Evolutionary conservation across 2,329 filamentous ascomycete species (phyloP).

Genomic region (Phialophora verrucosa): DNA sequence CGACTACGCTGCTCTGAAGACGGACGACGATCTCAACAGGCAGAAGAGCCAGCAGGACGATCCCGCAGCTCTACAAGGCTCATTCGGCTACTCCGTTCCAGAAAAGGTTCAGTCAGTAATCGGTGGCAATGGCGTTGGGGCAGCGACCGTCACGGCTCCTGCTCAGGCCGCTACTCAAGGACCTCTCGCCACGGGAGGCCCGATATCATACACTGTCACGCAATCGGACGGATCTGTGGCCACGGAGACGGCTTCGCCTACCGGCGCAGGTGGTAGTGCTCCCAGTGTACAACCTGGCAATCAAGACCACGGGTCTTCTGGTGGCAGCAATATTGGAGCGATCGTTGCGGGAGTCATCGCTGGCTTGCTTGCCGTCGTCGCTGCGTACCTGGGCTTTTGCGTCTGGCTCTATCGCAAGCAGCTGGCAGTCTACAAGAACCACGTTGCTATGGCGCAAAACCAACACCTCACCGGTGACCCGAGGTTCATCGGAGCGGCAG

Average conservation of each 20-base stretch:
- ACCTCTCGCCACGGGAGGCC: constrained; percentile 71
- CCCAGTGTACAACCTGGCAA: constrained; percentile 1
- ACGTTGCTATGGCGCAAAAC: constrained; percentile 69
- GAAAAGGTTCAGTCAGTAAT: constrained; percentile 67
- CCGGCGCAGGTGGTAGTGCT: constrained; percentile 49
- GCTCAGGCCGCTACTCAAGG: constrained; percentile 68
- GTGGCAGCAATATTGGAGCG: constrained; percentile 57
- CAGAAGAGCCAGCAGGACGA: constrained; percentile 60
- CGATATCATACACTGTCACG: constrained; percentile 71
- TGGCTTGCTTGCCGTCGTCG: constrained; percentile 67
- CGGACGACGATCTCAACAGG: constrained; percentile 53
- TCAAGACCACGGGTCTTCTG: constrained; percentile 29
- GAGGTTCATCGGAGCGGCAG: constrained; percentile 27
- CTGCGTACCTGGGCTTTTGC: constrained; percentile 76
- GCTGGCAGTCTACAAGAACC: constrained; percentile 70
- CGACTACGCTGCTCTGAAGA: constrained; percentile 69
- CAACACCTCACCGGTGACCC: constrained; percentile 55
- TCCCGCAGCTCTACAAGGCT: constrained; percentile 63
- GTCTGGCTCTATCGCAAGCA: constrained; percentile 78
- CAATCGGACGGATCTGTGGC: constrained; percentile 49
- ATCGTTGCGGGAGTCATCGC: constrained; percentile 67
- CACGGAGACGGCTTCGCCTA: constrained; percentile 47
- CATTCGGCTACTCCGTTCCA: constrained; percentile 73
- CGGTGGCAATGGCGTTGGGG: constrained; percentile 69
- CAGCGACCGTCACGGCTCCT: constrained; percentile 72